A percentile compares a stretch with the other conserved stretches of the same genome.
Evolutionary conservation across 2,329 filamentous ascomycete species (phyloP).

Genomic region (Fusarium sp.): DNA sequence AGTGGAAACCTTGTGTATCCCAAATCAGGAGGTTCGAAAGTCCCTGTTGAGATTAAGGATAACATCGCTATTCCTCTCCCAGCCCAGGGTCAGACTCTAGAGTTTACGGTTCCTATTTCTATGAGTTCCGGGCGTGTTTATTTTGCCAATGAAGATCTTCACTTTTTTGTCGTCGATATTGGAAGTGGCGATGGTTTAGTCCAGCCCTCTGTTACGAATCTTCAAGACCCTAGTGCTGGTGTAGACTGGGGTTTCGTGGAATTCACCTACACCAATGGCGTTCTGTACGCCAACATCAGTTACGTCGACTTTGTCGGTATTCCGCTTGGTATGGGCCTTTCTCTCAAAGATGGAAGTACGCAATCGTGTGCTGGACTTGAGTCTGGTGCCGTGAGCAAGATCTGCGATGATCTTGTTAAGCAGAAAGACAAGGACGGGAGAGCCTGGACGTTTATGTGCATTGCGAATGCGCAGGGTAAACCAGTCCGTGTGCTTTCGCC

Average conservation of each 20-base stretch:
- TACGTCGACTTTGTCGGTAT: conserved; percentile 62
- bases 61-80: conserved; percentile 55
- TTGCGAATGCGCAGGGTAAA: conserved; percentile 46
- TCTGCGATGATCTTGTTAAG: conserved; percentile 52
- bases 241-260: conserved; percentile 61
- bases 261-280: conserved; percentile 52
- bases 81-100: conserved; percentile 47
- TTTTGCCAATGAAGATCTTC: conserved; percentile 53
- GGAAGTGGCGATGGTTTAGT: conserved; percentile 51
- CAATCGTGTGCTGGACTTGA: conserved; percentile 53
- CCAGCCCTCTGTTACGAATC: conserved; percentile 56
- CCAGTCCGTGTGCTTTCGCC: conserved; percentile 56
- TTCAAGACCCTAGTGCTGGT: conserved; percentile 52
- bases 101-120: conserved; percentile 51
- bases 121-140: conserved; percentile 55
- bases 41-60: conserved; percentile 49
- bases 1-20: conserved; percentile 55
- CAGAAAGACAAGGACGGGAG: conserved; percentile 51
- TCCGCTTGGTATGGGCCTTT: conserved; percentile 58
- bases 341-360: conserved; percentile 44
- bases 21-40: conserved; percentile 44
- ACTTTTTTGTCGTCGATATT: conserved; percentile 52
- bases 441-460: conserved; percentile 56
- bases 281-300: conserved; percentile 58
- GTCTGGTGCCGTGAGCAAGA: conserved; percentile 45